These are phyloP conservation scores for Clathrospora elynae DNA, from an alignment of 2,329 filamentous ascomycete genomes.

Conservation along the genomic window DNA sequence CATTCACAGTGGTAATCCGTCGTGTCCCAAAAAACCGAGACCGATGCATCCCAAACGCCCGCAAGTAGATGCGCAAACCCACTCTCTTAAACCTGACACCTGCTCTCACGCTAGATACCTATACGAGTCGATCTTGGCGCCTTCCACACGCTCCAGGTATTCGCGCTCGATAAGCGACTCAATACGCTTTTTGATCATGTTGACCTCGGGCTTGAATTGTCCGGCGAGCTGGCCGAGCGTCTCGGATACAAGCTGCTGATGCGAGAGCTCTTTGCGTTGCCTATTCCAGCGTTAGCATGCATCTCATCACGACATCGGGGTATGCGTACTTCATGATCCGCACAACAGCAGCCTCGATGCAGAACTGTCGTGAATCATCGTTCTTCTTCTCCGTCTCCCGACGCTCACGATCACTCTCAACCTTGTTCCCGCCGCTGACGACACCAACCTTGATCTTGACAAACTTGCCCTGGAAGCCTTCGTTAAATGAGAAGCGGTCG, in stretches of 20 bases:
- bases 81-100: not conserved
- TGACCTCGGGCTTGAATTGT: conserved; percentile 76
- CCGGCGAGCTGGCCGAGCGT: conserved; percentile 70
- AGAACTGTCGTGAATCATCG: conserved; percentile 70
- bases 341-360: conserved; percentile 77
- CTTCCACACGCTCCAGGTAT: conserved; percentile 77
- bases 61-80: conserved; percentile 5
- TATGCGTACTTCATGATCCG: conserved; percentile 82
- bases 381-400: conserved; percentile 77
- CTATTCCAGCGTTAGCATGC: conserved; percentile 50
- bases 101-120: conserved; percentile 70
- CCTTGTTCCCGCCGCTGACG: conserved; percentile 78
- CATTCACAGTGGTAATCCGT: conserved; percentile 10
- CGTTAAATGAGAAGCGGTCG: conserved; percentile 83
- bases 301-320: not conserved
- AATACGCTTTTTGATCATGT: conserved; percentile 80
- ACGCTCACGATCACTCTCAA: conserved; percentile 72
- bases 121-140: conserved; percentile 66
- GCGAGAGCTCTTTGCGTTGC: conserved; percentile 73
- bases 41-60: conserved; percentile 1
- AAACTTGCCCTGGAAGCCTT: conserved; percentile 78
- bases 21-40: not conserved
- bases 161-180: conserved; percentile 77
- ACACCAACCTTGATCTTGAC: conserved; percentile 89
- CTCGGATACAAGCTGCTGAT: conserved; percentile 72